Percentiles rank a stretch among this genome's conserved stretches.
These are phyloP conservation scores for Chalara sp. DNA, from an alignment of 2,329 filamentous ascomycete genomes.

Conservation along the genomic window DNA sequence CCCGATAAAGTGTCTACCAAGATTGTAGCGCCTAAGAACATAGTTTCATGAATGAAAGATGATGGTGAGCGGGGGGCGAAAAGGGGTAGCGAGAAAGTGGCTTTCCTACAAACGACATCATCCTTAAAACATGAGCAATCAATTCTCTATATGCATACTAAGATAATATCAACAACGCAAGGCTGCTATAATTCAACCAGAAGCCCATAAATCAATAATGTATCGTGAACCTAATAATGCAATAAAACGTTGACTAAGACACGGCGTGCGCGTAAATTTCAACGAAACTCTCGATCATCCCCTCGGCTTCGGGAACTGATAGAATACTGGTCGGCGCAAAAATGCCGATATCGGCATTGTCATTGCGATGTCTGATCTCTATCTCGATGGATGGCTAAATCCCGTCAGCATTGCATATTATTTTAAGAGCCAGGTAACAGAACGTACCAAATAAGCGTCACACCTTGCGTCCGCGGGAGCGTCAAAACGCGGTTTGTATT, in stretches of 20 bases:
- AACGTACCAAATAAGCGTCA: conserved; percentile 20
- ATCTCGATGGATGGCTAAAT: conserved; percentile 25
- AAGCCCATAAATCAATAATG: too few species aligned
- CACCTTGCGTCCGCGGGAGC: conserved; percentile 1
- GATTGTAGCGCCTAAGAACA: too few species aligned
- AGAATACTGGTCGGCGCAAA: conserved; percentile 22
- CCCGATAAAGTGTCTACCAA: too few species aligned
- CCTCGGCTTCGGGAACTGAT: conserved; percentile 13
- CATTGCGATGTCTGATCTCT: conserved; percentile 20
- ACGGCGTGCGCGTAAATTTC: not conserved
- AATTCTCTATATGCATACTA: too few species aligned
- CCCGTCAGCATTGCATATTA: conserved; percentile 1
- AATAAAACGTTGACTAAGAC: not conserved
- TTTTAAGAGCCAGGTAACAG: not conserved
- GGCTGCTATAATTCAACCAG: too few species aligned
- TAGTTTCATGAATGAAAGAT: too few species aligned
- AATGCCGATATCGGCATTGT: conserved; percentile 22
- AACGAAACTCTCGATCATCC: conserved; percentile 15
- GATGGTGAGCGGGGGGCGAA: too few species aligned
- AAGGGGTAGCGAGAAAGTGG: too few species aligned
- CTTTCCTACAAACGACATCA: too few species aligned
- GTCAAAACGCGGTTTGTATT: conserved; percentile 3
- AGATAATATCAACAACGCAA: too few species aligned
- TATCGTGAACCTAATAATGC: not conserved
- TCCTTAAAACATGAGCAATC: too few species aligned